A percentile compares a stretch with the other conserved stretches of the same genome.
These are phyloP conservation scores for Teunomyces kruisii DNA, from an alignment of 805 yeast species.

Conservation along the genomic window DNA sequence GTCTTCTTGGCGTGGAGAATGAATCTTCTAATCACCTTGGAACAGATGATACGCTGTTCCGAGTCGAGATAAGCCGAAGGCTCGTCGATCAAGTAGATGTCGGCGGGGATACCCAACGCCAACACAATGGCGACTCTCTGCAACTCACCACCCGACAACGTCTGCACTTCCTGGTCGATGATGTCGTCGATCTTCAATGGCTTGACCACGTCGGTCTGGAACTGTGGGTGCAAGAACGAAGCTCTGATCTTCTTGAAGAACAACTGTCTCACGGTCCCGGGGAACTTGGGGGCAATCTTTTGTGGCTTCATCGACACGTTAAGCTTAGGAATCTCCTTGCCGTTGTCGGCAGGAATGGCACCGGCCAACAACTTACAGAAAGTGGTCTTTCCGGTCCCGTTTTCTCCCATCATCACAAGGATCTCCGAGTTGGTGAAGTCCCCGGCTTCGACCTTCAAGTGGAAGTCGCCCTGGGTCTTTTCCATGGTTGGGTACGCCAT, in stretches of 20 bases:
- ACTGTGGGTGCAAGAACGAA: slow-evolving; percentile 91
- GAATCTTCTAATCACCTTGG: slow-evolving; percentile 96
- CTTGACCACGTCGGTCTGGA: slow-evolving; percentile 96
- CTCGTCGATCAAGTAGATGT: slow-evolving; percentile 95
- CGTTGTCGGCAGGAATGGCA: slow-evolving; percentile 82
- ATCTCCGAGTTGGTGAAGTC: slow-evolving; percentile 95
- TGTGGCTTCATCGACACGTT: slow-evolving; percentile 98
- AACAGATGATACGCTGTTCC: slow-evolving; percentile 98
- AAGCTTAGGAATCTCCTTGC: slow-evolving; percentile 76
- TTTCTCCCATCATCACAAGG: slow-evolving; percentile 99
- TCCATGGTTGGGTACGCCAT: slow-evolving; percentile 77
- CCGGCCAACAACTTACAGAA: slow-evolving; percentile 96
- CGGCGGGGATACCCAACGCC: slow-evolving; percentile 92
- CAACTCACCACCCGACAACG: slow-evolving; percentile 98
- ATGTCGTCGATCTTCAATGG: slow-evolving; percentile 92
- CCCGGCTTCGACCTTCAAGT: slow-evolving; percentile 77
- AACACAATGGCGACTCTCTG: slow-evolving; percentile 98
- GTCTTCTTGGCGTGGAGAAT: slow-evolving; percentile 96
- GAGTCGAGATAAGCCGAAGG: slow-evolving; percentile 99
- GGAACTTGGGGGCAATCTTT: slow-evolving; percentile 97
- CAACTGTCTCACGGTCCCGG: slow-evolving; percentile 97
- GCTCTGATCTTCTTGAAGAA: slow-evolving; percentile 96
- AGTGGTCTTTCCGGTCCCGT: slow-evolving; percentile 99
- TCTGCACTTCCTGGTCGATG: slow-evolving; percentile 96
- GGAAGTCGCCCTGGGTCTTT: slow-evolving; percentile 96